Evolutionary conservation across 2,329 filamentous ascomycete species (phyloP).

Genomic region (Magnaporthales sp.): DNA sequence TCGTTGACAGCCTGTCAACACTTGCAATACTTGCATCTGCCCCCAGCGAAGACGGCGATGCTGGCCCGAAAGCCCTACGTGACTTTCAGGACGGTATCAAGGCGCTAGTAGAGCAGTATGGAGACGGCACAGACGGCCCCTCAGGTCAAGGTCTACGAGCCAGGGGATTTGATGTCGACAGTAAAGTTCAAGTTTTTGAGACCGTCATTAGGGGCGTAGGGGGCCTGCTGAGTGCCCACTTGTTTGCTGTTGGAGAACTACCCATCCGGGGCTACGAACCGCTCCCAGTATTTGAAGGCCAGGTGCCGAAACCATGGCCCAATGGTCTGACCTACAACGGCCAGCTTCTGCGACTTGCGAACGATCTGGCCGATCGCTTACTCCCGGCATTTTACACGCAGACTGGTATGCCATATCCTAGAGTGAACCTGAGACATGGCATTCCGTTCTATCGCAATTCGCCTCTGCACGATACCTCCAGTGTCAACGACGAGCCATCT

Average conservation of each 20-base stretch:
- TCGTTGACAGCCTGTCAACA: conserved; percentile 92
- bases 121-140: conserved; percentile 66
- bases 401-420: conserved; percentile 88
- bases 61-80: conserved; percentile 51
- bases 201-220: conserved; percentile 92
- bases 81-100: conserved; percentile 77
- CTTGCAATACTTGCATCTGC: conserved; percentile 84
- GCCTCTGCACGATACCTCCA: conserved; percentile 55
- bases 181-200: conserved; percentile 98
- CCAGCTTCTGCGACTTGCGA: conserved; percentile 79
- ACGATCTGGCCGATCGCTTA: conserved; percentile 75
- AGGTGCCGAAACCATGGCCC: conserved; percentile 57
- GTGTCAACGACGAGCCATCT: not conserved
- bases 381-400: conserved; percentile 86
- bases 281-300: conserved; percentile 12
- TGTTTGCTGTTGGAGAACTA: conserved; percentile 85
- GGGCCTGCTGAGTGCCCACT: conserved; percentile 81
- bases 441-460: conserved; percentile 86
- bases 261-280: conserved; percentile 75
- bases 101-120: conserved; percentile 72
- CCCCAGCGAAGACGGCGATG: conserved; percentile 43
- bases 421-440: conserved; percentile 83
- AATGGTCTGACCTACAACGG: conserved; percentile 79
- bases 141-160: conserved; percentile 63
- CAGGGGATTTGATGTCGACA: conserved; percentile 86